These are phyloP conservation scores for Acanthamoeba sp. DNA, from an alignment of 208 protist species.

Conservation along the genomic window DNA sequence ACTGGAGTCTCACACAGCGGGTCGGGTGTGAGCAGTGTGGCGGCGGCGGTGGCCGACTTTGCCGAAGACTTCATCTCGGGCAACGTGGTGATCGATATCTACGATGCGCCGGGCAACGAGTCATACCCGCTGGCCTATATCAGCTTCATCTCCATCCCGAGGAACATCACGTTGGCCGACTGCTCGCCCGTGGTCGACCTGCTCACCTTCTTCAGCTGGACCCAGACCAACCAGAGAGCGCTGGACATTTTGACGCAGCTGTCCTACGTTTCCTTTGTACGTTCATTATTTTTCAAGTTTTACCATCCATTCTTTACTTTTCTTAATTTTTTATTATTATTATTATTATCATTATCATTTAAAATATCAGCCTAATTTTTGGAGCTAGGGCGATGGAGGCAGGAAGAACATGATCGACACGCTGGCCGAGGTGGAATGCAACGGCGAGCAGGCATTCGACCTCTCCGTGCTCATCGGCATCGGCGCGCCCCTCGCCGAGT, in stretches of 20 bases:
- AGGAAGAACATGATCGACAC: neutral
- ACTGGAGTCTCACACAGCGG: neutral
- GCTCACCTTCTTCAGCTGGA: constrained; percentile 5
- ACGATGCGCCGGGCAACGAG: neutral
- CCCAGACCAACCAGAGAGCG: neutral
- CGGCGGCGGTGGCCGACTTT: neutral
- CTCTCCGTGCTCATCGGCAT: neutral
- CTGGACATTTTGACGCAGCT: neutral
- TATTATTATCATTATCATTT: too few relatives aligned
- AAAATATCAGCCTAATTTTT: too few relatives aligned
- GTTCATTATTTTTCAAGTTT: too few relatives aligned
- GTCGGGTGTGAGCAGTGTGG: neutral
- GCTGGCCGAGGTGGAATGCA: neutral
- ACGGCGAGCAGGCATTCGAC: neutral
- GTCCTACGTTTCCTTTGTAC: neutral
- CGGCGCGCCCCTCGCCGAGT: neutral
- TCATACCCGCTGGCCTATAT: neutral
- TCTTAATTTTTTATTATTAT: too few relatives aligned
- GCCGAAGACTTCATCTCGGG: neutral
- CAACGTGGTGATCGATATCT: neutral
- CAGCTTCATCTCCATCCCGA: neutral
- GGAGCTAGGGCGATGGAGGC: neutral
- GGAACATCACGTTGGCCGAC: neutral
- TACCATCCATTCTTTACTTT: too few relatives aligned
- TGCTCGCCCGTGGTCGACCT: neutral